A percentile compares a stretch with the other conserved stretches of the same genome.
Conservation (phyloP, 177 flowering plant genomes). For the Vitis hybrid region DNA sequence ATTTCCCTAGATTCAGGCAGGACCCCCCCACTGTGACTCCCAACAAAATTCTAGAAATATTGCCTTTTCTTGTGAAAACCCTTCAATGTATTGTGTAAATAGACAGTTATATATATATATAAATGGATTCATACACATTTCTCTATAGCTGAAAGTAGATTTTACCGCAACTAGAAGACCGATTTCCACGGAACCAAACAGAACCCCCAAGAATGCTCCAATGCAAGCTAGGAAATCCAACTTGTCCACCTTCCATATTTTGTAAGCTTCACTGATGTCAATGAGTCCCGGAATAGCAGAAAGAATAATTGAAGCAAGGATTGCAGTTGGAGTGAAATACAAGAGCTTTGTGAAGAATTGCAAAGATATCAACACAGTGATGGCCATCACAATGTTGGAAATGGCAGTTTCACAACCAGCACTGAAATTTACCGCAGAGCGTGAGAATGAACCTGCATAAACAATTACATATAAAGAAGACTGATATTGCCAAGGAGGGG, state of each 20-base stretch:
- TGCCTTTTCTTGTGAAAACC: too few relatives aligned
- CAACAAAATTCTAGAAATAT: too few relatives aligned
- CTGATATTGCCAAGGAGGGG: too few relatives aligned
- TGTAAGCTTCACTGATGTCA: constrained; percentile 37
- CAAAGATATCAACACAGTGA: constrained; percentile 52
- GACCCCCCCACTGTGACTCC: too few relatives aligned
- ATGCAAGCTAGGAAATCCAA: constrained; percentile 62
- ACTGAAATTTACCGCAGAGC: constrained; percentile 72
- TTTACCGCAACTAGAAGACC: constrained; percentile 65
- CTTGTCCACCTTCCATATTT: constrained; percentile 66
- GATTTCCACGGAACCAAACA: constrained; percentile 58
- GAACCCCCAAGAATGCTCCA: constrained; percentile 66
- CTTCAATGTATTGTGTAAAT: too few relatives aligned
- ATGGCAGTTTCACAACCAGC: constrained; percentile 71
- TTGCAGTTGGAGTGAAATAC: constrained; percentile 60
- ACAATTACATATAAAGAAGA: neutral
- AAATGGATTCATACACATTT: too few relatives aligned
- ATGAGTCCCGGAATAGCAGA: constrained; percentile 60
- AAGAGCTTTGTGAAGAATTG: constrained; percentile 54
- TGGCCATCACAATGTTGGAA: constrained; percentile 75
- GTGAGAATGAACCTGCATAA: constrained; percentile 69
- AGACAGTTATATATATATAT: too few relatives aligned
- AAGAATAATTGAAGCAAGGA: constrained; percentile 56
- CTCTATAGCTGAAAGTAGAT: neutral
- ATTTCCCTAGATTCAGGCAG: too few relatives aligned